These are phyloP conservation scores for Kazachstania viticola DNA, from an alignment of 805 yeast genomes.

Conservation along the genomic window DNA sequence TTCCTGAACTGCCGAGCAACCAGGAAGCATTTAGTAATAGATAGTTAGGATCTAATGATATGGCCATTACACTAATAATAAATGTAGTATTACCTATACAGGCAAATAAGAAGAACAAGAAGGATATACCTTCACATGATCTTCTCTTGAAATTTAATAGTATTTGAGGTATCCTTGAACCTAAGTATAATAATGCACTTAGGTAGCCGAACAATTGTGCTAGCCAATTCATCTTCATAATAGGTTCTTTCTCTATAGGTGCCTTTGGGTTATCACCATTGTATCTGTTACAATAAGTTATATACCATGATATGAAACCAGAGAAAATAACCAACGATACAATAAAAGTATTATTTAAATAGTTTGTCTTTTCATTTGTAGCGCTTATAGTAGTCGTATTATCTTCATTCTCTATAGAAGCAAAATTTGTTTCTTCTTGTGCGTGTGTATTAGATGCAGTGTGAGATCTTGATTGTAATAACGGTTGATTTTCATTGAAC, in stretches of 20 bases:
- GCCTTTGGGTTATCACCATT: background rate
- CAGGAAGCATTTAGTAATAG: conserved; percentile 78
- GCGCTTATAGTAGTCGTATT: conserved; percentile 10
- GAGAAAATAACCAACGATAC: conserved; percentile 57
- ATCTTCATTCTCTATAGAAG: conserved; percentile 5
- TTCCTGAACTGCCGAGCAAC: conserved; percentile 87
- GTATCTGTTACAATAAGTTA: conserved; percentile 41
- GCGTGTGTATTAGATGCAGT: conserved; percentile 2
- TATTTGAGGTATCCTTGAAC: conserved; percentile 90
- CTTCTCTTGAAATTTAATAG: conserved; percentile 73
- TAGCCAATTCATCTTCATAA: conserved; percentile 52
- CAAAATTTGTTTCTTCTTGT: conserved; percentile 5
- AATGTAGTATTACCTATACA: conserved; percentile 89
- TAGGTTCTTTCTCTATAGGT: conserved; percentile 10
- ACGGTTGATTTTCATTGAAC: conserved; percentile 26
- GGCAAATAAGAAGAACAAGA: conserved; percentile 88
- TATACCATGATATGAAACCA: conserved; percentile 82
- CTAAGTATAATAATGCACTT: conserved; percentile 65
- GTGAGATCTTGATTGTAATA: conserved; percentile 9
- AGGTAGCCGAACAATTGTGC: conserved; percentile 83
- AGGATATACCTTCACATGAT: conserved; percentile 90
- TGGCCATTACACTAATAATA: conserved; percentile 71
- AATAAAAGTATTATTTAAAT: conserved; percentile 34
- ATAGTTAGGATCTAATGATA: conserved; percentile 59
- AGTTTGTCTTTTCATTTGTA: conserved; percentile 10